A percentile compares a stretch with the other conserved stretches of the same genome.
Conservation (phyloP, 2,329 filamentous ascomycete species). For the Leptographium lundbergii region DNA sequence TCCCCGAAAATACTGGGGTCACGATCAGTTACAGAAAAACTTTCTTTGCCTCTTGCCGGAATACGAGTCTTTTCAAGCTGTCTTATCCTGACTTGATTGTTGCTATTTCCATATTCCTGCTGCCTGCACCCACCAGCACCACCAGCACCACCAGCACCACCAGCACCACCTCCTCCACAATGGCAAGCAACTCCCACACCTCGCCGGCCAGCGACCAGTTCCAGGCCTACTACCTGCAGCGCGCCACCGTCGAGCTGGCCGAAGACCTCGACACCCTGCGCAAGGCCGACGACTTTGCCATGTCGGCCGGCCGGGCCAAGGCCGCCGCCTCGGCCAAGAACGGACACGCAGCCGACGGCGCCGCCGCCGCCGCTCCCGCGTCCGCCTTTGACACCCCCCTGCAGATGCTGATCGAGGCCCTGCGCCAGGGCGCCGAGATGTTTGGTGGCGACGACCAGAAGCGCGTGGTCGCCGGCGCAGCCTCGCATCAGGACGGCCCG, state of each 20-base stretch:
- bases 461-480: conserved; percentile 14
- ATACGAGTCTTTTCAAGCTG: neutral
- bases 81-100: no score
- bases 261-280: conserved; percentile 64
- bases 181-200: neutral
- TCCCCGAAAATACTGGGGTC: neutral
- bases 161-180: neutral
- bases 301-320: conserved; percentile 37
- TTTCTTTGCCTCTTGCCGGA: neutral
- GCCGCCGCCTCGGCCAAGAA: neutral
- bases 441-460: conserved; percentile 38
- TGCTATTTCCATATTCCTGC: neutral
- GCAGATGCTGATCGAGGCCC: conserved; percentile 50
- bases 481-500: neutral
- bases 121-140: no score
- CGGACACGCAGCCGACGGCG: neutral
- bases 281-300: conserved; percentile 56
- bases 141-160: neutral
- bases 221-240: conserved; percentile 55
- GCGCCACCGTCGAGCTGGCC: conserved; percentile 55
- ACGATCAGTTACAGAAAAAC: neutral
- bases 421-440: conserved; percentile 53
- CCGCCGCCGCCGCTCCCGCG: neutral
- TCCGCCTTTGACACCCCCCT: conserved; percentile 25
- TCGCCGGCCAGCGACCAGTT: conserved; percentile 28